Conservation (phyloP, 2,329 filamentous ascomycete species). For the Nakataea oryzae region DNA sequence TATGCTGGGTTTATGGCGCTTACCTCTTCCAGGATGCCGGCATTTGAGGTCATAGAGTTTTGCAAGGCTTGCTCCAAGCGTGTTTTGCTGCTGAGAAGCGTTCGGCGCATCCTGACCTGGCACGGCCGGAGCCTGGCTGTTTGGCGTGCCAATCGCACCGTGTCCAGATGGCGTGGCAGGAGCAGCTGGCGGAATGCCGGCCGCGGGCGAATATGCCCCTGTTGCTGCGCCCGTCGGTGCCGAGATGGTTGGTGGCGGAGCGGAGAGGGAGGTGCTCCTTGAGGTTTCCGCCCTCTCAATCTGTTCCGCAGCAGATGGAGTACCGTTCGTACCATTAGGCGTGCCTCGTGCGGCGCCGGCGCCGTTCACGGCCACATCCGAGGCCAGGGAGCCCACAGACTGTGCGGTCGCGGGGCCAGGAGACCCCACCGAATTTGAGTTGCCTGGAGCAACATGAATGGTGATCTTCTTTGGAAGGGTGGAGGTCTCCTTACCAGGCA, state of each 20-base stretch:
- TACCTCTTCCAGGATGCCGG: slow-evolving; percentile 33
- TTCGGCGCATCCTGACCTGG: background rate
- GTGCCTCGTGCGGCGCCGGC: slow-evolving; percentile 11
- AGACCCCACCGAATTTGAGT: slow-evolving; percentile 40
- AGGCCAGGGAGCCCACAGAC: slow-evolving; percentile 19
- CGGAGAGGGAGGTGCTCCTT: background rate
- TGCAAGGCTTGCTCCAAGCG: slow-evolving; percentile 17
- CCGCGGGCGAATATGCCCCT: background rate
- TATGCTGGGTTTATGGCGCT: background rate
- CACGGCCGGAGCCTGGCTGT: slow-evolving; percentile 13
- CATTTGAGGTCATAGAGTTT: slow-evolving; percentile 19
- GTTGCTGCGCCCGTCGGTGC: background rate
- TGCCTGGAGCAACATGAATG: slow-evolving; percentile 55
- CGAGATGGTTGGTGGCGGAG: background rate
- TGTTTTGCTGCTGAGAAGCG: slow-evolving; percentile 9
- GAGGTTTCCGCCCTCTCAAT: background rate
- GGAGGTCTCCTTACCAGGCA: slow-evolving; percentile 38
- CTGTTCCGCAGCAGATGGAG: background rate
- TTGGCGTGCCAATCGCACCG: slow-evolving; percentile 11
- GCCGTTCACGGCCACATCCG: background rate
- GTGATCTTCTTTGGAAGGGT: slow-evolving; percentile 54
- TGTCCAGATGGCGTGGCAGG: slow-evolving; percentile 11
- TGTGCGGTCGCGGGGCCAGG: slow-evolving; percentile 28
- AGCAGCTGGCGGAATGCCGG: background rate
- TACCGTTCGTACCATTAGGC: background rate